Evolutionary conservation across 768 basidiomycete genomes (phyloP).

Genomic region (Suillus sp.): DNA sequence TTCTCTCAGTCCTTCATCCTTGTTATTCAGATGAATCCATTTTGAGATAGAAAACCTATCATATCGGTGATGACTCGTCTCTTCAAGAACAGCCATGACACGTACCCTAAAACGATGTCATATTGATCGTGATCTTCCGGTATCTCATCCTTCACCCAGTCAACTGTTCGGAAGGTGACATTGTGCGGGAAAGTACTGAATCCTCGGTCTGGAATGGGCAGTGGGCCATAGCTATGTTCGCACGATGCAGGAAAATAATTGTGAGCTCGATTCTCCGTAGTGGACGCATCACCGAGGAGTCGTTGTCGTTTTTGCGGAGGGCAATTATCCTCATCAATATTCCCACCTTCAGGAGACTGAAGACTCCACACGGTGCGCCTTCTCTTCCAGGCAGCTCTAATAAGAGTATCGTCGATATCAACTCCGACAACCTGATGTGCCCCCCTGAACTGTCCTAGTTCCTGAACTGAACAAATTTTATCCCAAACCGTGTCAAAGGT

Average conservation of each 20-base stretch:
- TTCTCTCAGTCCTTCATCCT: slow-evolving; percentile 66
- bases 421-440: slow-evolving; percentile 77
- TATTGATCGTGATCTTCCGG: slow-evolving; percentile 64
- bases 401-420: slow-evolving; percentile 77
- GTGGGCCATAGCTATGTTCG: slow-evolving; percentile 72
- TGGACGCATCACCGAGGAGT: slow-evolving; percentile 11
- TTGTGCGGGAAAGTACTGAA: slow-evolving; percentile 73
- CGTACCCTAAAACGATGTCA: slow-evolving; percentile 81
- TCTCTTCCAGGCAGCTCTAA: slow-evolving; percentile 76
- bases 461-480: slow-evolving; percentile 2
- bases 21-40: slow-evolving; percentile 87
- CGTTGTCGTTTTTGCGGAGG: slow-evolving; percentile 18
- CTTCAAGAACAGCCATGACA: slow-evolving; percentile 8
- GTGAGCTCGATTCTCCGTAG: background rate
- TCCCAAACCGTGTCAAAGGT: background rate
- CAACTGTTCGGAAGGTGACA: slow-evolving; percentile 65
- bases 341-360: slow-evolving; percentile 39
- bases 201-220: slow-evolving; percentile 59
- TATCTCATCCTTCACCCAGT: slow-evolving; percentile 67
- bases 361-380: slow-evolving; percentile 71
- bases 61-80: background rate
- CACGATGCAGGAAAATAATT: slow-evolving; percentile 79
- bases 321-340: background rate
- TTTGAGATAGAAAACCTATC: slow-evolving; percentile 83
- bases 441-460: slow-evolving; percentile 61